Evolutionary conservation across 768 basidiomycete species (phyloP).

Genomic region (Tremella mesenterica): DNA sequence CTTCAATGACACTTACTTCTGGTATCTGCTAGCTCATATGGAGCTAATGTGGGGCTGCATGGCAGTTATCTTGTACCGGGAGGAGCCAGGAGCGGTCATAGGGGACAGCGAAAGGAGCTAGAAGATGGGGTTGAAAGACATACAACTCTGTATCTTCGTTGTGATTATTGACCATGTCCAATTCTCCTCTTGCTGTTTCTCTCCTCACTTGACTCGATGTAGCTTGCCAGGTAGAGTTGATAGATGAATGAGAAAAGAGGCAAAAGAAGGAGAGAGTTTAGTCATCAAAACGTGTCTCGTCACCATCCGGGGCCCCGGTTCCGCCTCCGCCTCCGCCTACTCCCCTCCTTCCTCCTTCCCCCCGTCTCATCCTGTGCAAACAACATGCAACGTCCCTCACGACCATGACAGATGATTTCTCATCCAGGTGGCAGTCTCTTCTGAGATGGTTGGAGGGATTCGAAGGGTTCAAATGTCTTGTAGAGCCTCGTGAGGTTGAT

Average conservation of each 20-base stretch:
- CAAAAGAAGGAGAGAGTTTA: too few relatives aligned
- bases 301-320: neutral
- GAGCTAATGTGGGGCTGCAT: neutral
- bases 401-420: neutral
- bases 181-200: too few relatives aligned
- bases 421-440: conserved; percentile 54
- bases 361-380: neutral
- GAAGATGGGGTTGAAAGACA: conserved; percentile 36
- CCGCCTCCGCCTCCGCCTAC: too few relatives aligned
- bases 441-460: conserved; percentile 54
- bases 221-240: too few relatives aligned
- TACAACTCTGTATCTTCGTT: conserved; percentile 97
- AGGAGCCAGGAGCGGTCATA: too few relatives aligned
- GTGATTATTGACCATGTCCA: conserved; percentile 52
- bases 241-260: too few relatives aligned
- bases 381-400: neutral
- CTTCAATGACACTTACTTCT: neutral
- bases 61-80: neutral
- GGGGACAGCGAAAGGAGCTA: neutral
- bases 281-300: neutral
- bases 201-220: too few relatives aligned
- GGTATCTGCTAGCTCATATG: neutral
- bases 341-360: too few relatives aligned
- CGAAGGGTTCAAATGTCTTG: conserved; percentile 42
- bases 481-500: conserved; percentile 52